These are phyloP conservation scores for Syncephalastrum contaminatum DNA, from an alignment of 371 early-diverging fungal genomes.

Conservation along the genomic window DNA sequence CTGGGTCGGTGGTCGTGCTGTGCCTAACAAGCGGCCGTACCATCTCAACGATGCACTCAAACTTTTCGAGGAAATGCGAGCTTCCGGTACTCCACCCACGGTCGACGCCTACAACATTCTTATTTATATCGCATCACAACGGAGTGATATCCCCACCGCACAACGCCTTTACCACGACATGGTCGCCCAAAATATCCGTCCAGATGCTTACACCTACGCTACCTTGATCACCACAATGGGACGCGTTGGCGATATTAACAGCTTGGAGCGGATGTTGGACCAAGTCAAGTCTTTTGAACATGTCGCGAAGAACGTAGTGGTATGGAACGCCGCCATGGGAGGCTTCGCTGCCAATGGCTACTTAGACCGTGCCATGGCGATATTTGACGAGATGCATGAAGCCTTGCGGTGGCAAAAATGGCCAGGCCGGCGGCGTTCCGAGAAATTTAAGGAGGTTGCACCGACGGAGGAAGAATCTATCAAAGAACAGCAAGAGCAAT, in stretches of 20 bases:
- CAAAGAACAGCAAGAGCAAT: conserved; percentile 1
- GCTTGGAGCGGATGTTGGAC: conserved; percentile 32
- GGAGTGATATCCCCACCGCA: conserved; percentile 39
- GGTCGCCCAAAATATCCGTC: conserved; percentile 32
- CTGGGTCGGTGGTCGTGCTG: conserved; percentile 43
- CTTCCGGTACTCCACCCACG: conserved; percentile 16
- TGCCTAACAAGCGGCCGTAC: conserved; percentile 21
- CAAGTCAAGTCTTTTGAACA: conserved; percentile 16
- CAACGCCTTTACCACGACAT: conserved; percentile 50
- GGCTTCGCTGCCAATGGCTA: conserved; percentile 28
- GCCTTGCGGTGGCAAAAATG: conserved; percentile 7
- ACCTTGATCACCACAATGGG: conserved; percentile 39
- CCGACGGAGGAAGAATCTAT: not conserved
- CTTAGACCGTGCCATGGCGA: conserved; percentile 20
- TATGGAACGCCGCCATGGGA: conserved; percentile 41
- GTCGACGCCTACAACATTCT: conserved; percentile 38
- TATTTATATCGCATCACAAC: conserved; percentile 40
- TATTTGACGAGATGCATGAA: conserved; percentile 28
- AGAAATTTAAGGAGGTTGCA: not conserved
- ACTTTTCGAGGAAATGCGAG: conserved; percentile 38
- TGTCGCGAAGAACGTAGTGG: conserved; percentile 19
- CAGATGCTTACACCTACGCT: conserved; percentile 40
- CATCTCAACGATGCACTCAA: conserved; percentile 41
- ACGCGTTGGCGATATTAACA: conserved; percentile 31
- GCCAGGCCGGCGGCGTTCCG: conserved; percentile 2